phyloP scores from a whole-genome alignment of 2,329 filamentous ascomycete genomes.

The Epichloe scottii region DNA sequence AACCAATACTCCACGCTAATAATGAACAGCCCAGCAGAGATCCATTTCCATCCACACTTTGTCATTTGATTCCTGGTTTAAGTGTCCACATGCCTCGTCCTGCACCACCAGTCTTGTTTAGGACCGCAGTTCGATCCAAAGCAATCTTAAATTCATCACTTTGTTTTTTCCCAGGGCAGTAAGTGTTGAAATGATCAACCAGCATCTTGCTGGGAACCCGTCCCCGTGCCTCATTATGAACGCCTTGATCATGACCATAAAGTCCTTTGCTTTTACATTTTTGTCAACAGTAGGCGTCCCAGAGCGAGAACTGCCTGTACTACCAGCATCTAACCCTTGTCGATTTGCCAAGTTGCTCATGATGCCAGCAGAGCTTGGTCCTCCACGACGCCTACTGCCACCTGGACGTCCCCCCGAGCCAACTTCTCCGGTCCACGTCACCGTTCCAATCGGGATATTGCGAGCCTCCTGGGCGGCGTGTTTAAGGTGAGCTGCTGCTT shows the following conservation, averaged over 20 bases:
- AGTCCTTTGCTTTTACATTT: slow-evolving; percentile 44
- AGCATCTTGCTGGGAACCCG: slow-evolving; percentile 71
- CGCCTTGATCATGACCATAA: slow-evolving; percentile 59
- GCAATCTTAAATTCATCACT: slow-evolving; percentile 73
- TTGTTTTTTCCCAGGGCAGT: slow-evolving; percentile 51
- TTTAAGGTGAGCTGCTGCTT: slow-evolving; percentile 65
- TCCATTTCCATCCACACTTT: neutral
- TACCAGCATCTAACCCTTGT: slow-evolving; percentile 35
- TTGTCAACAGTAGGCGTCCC: slow-evolving; percentile 27
- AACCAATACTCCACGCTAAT: neutral
- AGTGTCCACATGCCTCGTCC: slow-evolving; percentile 43
- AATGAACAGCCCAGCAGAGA: neutral
- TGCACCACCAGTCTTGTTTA: slow-evolving; percentile 46
- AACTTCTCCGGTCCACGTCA: slow-evolving; percentile 85
- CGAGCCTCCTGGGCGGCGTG: slow-evolving; percentile 61
- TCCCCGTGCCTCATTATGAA: slow-evolving; percentile 72
- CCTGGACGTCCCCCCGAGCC: slow-evolving; percentile 65
- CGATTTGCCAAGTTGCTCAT: slow-evolving; percentile 45
- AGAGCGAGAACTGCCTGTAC: slow-evolving; percentile 32
- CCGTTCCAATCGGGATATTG: slow-evolving; percentile 64
- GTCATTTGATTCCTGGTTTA: slow-evolving; percentile 21
- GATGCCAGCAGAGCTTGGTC: slow-evolving; percentile 41
- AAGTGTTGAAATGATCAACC: slow-evolving; percentile 79
- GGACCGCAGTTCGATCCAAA: slow-evolving; percentile 59
- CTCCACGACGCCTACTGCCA: slow-evolving; percentile 36